Percentiles rank a stretch among this genome's conserved stretches.
Evolutionary conservation across 2,329 filamentous ascomycete genomes (phyloP).

Genomic region (Geosmithia morbida): DNA sequence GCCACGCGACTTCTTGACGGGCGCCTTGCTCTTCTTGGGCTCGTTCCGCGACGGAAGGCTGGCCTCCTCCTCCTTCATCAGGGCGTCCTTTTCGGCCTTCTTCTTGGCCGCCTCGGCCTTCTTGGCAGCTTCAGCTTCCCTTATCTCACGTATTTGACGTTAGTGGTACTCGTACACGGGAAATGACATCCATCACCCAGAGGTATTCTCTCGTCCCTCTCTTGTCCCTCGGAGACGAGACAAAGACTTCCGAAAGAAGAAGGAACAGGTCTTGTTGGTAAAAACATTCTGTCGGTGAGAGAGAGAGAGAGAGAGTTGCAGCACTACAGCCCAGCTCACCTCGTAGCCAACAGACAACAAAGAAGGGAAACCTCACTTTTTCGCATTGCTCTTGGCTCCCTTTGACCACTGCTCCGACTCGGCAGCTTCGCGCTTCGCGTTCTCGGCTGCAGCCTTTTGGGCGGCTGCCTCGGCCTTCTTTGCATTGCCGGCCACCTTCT

Average conservation of each 20-base stretch:
- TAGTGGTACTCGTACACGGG: too few species aligned
- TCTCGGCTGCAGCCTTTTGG: conserved; percentile 58
- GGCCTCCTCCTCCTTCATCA: conserved; percentile 72
- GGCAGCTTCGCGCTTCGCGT: conserved; percentile 47
- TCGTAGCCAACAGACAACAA: neutral
- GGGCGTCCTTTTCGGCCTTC: conserved; percentile 82
- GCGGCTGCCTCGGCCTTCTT: conserved; percentile 84
- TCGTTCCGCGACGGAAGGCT: conserved; percentile 38
- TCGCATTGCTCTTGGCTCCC: conserved; percentile 70
- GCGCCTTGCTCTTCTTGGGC: conserved; percentile 54
- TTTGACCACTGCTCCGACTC: conserved; percentile 73
- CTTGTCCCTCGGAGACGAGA: neutral
- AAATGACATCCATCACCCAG: too few species aligned
- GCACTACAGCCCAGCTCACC: too few species aligned
- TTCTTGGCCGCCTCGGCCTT: conserved; percentile 79
- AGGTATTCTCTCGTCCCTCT: too few species aligned
- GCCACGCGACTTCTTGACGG: conserved; percentile 55
- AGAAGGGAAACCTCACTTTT: conserved; percentile 52
- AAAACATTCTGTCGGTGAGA: too few species aligned
- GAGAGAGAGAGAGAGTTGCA: neutral
- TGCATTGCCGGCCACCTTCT: conserved; percentile 82
- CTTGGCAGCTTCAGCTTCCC: conserved; percentile 35
- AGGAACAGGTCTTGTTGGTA: neutral
- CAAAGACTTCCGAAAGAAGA: neutral
- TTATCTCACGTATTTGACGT: too few species aligned